These are phyloP conservation scores for Aspergillus flavus DNA, from an alignment of 2,329 filamentous ascomycete genomes.

Conservation along the genomic window DNA sequence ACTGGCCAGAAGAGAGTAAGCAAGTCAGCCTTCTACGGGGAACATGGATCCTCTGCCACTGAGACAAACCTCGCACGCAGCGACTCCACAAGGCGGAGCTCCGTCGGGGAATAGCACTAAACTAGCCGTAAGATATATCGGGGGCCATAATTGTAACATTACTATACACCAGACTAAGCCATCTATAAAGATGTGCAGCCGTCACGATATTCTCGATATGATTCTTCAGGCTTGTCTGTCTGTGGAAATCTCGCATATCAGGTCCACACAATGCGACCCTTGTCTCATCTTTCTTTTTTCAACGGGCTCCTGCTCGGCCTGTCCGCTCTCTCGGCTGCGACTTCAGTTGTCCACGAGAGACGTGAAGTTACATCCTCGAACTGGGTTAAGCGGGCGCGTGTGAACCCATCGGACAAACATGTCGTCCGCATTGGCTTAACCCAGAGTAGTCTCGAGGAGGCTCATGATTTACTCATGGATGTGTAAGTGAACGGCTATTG, in stretches of 20 bases:
- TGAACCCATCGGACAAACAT: neutral
- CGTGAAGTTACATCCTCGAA: neutral
- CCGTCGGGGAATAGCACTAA: neutral
- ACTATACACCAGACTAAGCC: no score
- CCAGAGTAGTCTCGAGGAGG: constrained; percentile 31
- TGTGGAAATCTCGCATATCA: neutral
- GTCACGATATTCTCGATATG: no score
- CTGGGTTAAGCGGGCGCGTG: neutral
- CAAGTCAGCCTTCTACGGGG: neutral
- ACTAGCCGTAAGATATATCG: neutral
- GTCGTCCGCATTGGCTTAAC: constrained; percentile 29
- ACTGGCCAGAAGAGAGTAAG: neutral
- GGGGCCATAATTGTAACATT: neutral
- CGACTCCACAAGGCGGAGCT: neutral
- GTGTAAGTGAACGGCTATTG: constrained; percentile 25
- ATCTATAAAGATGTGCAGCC: neutral
- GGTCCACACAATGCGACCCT: neutral
- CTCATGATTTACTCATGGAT: constrained; percentile 34
- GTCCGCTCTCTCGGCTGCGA: neutral
- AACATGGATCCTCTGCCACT: neutral
- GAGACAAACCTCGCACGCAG: neutral
- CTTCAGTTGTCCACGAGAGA: neutral
- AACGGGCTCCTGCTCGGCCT: neutral
- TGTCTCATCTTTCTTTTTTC: neutral
- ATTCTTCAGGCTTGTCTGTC: neutral